Conservation (phyloP, 495 filamentous ascomycete genomes). For the Penicillium longicatenatum region DNA sequence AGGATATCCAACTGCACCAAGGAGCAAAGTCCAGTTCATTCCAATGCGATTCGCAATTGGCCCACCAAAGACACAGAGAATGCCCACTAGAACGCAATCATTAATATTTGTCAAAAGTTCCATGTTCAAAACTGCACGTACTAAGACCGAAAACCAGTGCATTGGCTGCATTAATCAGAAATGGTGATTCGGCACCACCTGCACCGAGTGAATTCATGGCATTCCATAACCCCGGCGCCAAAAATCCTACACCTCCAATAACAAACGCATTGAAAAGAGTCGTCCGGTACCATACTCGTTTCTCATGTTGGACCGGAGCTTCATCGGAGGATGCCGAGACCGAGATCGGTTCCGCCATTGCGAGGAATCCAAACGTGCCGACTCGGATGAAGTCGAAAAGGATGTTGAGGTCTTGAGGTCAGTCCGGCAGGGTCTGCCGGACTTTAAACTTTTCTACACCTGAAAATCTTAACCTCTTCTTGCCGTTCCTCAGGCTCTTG, state of each 20-base stretch:
- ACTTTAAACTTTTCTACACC: not conserved
- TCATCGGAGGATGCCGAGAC: constrained; percentile 14
- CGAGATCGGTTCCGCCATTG: constrained; percentile 18
- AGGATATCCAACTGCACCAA: constrained; percentile 53
- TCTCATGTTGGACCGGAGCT: constrained; percentile 2
- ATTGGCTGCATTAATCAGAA: constrained; percentile 65
- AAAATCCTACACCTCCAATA: constrained; percentile 40
- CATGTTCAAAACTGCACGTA: constrained; percentile 13
- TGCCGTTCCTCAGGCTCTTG: not conserved
- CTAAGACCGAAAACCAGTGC: constrained; percentile 57
- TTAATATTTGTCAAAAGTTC: not conserved
- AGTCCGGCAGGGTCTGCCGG: not conserved
- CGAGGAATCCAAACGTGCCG: not conserved
- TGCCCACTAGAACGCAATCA: constrained; percentile 48
- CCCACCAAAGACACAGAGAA: constrained; percentile 57
- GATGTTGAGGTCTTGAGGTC: not conserved
- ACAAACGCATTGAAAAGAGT: constrained; percentile 60
- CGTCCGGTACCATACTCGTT: constrained; percentile 56
- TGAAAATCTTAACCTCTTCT: not conserved
- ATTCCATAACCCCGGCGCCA: constrained; percentile 44
- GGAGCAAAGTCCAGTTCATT: constrained; percentile 59
- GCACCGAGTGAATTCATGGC: constrained; percentile 72
- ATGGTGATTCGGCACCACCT: constrained; percentile 59
- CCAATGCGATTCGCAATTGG: constrained; percentile 58
- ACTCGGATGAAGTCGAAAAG: not conserved